Base-by-base conservation (phyloP, 106 monocot species). In the Dioscorea alata region DNA sequence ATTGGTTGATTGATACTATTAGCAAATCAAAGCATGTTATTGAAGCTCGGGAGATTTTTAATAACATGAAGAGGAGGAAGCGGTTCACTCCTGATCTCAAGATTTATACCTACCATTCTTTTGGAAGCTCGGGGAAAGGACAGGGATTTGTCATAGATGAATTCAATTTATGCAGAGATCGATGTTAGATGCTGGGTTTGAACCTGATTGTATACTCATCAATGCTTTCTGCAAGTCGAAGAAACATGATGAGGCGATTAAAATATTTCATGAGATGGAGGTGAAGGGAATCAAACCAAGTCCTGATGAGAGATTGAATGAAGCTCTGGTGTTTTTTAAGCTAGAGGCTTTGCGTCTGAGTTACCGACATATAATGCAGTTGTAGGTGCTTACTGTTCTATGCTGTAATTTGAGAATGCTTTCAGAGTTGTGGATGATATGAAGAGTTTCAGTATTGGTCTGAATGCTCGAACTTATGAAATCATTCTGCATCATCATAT, bases 361-460 rank as follows among this genome's bases (percentile, higher is more conserved):
- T 50, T 84, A 23, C 94, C 94, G 8, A 94, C 76, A 48, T 91
- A 81, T 63, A 94, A 94, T 75, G 94, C 94, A 16, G 52, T 90
- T n/a, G 77, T 94, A 6, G 94, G 90, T 31, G 67, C 94, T 35
- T 90, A 90, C 65, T 94, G 94, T 57, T 77, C 79, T 74, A 60
- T 62, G 13, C 52, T 48, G 15, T 64, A 69, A 25, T 94, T 90
- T 61, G 79, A 88, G 13, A 66, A 83, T 80, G 94, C 94, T n/a
- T n/a, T n/a, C n/a, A n/a, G n/a, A n/a, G n/a, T n/a, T n/a, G n/a
- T n/a, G n/a, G n/a, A n/a, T n/a, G 83, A 91, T 72, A 94, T 94
- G 94, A 88, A 67, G 49, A 73, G 28, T 15, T 71, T 15, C 24
- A 70, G 73, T 24, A 70, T 90, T 17, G 80, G 85, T 50, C 90